These are phyloP conservation scores for Isoetes engelmannii DNA, from an alignment of 83 land plant species.

Conservation along the genomic window DNA sequence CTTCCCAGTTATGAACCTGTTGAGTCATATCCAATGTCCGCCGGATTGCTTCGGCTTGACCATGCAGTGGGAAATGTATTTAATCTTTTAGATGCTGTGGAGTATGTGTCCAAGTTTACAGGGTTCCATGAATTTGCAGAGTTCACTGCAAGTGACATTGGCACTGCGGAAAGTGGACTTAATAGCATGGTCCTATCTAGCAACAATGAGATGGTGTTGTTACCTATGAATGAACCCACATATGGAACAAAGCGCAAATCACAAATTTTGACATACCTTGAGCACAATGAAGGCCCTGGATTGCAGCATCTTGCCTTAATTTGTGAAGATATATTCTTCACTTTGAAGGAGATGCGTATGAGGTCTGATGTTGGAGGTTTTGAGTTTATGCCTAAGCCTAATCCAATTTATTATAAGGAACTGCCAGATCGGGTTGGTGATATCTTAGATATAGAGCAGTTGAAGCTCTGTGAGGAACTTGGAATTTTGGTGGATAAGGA, in stretches of 20 bases:
- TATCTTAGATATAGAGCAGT: slow-evolving; percentile 70
- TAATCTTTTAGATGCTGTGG: slow-evolving; percentile 47
- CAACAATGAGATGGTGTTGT: slow-evolving; percentile 84
- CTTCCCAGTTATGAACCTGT: slow-evolving; percentile 66
- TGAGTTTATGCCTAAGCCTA: slow-evolving; percentile 94
- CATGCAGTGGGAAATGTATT: slow-evolving; percentile 94
- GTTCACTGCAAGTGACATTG: slow-evolving; percentile 94
- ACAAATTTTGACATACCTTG: slow-evolving; percentile 55
- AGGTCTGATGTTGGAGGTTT: slow-evolving; percentile 72
- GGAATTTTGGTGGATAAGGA: slow-evolving; percentile 94
- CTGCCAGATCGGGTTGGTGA: slow-evolving; percentile 57
- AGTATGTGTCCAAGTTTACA: slow-evolving; percentile 60
- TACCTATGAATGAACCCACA: slow-evolving; percentile 91
- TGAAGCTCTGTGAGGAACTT: slow-evolving; percentile 79
- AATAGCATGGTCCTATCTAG: slow-evolving; percentile 88
- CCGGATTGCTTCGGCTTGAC: slow-evolving; percentile 73
- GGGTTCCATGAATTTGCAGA: slow-evolving; percentile 98
- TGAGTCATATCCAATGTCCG: slow-evolving; percentile 36
- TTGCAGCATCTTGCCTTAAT: slow-evolving; percentile 85
- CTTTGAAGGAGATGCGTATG: slow-evolving; percentile 73
- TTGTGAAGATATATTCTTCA: slow-evolving; percentile 62
- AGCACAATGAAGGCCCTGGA: slow-evolving; percentile 93
- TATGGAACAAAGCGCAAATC: slow-evolving; percentile 86
- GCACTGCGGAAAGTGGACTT: slow-evolving; percentile 89
- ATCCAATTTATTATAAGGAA: slow-evolving; percentile 76